Base-by-base conservation (phyloP, 805 yeast species). In the Groenewaldozyma salmanticensis region DNA sequence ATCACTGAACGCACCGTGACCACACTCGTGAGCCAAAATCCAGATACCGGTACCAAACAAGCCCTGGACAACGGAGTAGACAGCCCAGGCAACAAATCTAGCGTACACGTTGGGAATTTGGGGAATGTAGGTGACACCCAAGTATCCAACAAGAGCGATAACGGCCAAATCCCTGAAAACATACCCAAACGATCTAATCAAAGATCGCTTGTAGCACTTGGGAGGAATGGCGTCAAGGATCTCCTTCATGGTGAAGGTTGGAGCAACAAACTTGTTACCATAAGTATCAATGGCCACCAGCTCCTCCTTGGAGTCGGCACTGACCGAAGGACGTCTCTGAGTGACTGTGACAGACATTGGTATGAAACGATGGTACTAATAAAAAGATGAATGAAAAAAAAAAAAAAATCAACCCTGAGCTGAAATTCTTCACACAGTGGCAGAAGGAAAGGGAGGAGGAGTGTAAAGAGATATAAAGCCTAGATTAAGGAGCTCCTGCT, bases 21-120 rank as follows among this genome's bases (percentile, higher is more conserved):
- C 95, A 68, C 95, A 84, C 63, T 84, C 95, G 62, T 84, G 95
- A 40, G 94, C 92, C 65, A 84, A 57, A 38, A 84, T 81, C 94
- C 94, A 84, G 37, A 79, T 40, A 36, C 94, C 94, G 22, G 87
- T 79, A 44, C 79, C 78, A 45, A 81, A 74, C 42, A 83, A 64
- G 21, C 90, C 86, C 52, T 75, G 74, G 35, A 64, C 55, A 40
- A 70, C 55, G 16, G 75, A 60, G 55, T 81, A 78, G 15, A 57
- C 61, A 31, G 68, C 49, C 90, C 92, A 83, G 37, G 74, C 71
- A 5, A 64, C 57, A 43, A 71, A 70, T 48, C 92, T 71, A 4
- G 68, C 53, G 9, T 58, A 48, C 27, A 53, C 50, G 44, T 60
- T 59, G 17, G 73, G 70, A 34, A 79, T 52, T 47, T 58, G 46